Evolutionary conservation across 192 early-diverging fungal genomes (phyloP).

Genomic region (Kickxella alabastrina): DNA sequence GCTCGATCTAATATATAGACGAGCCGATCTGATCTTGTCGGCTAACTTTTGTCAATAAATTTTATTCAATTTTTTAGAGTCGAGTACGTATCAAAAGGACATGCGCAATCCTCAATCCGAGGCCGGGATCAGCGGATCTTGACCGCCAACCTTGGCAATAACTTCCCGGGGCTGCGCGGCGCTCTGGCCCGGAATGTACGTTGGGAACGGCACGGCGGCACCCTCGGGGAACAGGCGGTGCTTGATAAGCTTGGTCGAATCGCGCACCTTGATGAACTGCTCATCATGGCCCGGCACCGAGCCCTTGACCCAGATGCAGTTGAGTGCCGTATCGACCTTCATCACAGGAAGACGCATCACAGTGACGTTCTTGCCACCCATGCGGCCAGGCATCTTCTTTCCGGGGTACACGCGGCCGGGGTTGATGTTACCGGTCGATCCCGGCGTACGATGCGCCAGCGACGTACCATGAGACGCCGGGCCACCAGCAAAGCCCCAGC

Average conservation of each 20-base stretch:
- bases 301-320: conserved; percentile 92
- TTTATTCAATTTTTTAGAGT: conserved; percentile 2
- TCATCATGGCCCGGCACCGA: conserved; percentile 83
- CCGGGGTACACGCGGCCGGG: conserved; percentile 92
- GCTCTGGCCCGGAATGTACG: conserved; percentile 53
- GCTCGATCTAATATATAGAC: no score
- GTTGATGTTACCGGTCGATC: conserved; percentile 83
- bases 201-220: conserved; percentile 69
- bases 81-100: no score
- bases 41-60: no score
- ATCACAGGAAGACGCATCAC: conserved; percentile 79
- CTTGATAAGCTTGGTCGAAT: conserved; percentile 76
- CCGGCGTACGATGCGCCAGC: conserved; percentile 77
- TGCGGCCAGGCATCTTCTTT: conserved; percentile 97
- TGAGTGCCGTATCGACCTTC: conserved; percentile 80
- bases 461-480: conserved; percentile 95
- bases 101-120: no score
- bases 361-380: conserved; percentile 82
- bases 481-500: conserved; percentile 86
- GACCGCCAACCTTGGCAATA: conserved; percentile 36
- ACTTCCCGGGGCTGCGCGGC: conserved; percentile 31
- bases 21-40: no score
- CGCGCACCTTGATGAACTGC: conserved; percentile 78
- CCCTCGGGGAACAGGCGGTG: conserved; percentile 63
- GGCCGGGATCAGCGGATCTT: conserved; percentile 35